Evolutionary conservation across 805 yeast genomes (phyloP), one percentile per base, ranked within the genome.

Genomic region (Teunomyces cretensis): DNA sequence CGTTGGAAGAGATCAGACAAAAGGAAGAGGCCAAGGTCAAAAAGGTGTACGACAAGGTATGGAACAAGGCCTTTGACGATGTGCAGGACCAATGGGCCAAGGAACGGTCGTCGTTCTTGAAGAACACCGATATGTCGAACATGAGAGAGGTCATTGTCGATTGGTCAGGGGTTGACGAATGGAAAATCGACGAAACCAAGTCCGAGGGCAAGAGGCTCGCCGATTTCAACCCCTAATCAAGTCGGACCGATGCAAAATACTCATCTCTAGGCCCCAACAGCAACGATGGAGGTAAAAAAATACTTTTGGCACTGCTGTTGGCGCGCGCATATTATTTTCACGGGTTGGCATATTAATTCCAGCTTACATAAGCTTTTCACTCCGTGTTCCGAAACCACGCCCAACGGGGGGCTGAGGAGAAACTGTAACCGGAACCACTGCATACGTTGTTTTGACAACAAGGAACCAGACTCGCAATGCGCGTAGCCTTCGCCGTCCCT

Each of bases 21-120:
- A 68, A 75, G 49, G 86, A 82, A 58, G 83, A 82, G 57, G 79
- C 79, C 38, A 80, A 79, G 62, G 71, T 83, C 47, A 79, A 77
- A 63, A 81, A 79, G 53, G 80, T 82, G 28, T 86, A 84, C 66
- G 79, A 83, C 52, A 80, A 77, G 56, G 80, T 84, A 16, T 90
- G 92, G 88, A 80, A 77, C 52, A 73, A 78, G 44, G 96, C 94
- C 1, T 91, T 86, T 59, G 84, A 81, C 53, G 88, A 86, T 61
- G 88, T 86, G 42, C 79, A 78, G 55, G 78, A 75, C 30, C 79
- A 76, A 42, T 91, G 97, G 97, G 66, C 43, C 43, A 72, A 72
- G 43, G 97, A 89, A 62, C 81, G 83, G 58, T 77, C 75, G 41
- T 74, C 81, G 49, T 81, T 88, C 45, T 71, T 90, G 65, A 86